A percentile compares a stretch with the other conserved stretches of the same genome.
Conservation (phyloP, 1,284 basidiomycete species). For the Pterulicium gracile region DNA sequence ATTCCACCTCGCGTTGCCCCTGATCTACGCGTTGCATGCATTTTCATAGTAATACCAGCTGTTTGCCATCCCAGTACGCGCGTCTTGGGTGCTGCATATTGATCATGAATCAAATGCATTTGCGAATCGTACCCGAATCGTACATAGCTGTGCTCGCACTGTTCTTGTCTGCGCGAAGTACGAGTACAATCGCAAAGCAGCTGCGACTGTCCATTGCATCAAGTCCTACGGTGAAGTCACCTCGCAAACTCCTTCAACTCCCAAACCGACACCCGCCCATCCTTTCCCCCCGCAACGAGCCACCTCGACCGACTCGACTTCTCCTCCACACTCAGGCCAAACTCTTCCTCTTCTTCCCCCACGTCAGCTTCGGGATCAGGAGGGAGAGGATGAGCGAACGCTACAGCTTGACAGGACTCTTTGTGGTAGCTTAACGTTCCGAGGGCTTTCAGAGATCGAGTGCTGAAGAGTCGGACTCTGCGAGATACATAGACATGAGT, state of each 20-base stretch:
- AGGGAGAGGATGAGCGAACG: slow-evolving; percentile 40
- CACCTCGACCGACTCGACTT: slow-evolving; percentile 31
- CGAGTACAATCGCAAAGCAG: no score
- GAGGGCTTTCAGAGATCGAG: slow-evolving; percentile 64
- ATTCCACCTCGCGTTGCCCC: no score
- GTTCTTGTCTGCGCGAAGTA: no score
- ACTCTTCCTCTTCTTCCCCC: slow-evolving; percentile 38
- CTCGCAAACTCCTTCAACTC: slow-evolving; percentile 58
- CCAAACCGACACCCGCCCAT: slow-evolving; percentile 73
- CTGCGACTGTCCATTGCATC: no score
- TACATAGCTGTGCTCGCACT: no score
- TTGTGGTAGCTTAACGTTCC: slow-evolving; percentile 77
- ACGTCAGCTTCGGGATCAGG: slow-evolving; percentile 41
- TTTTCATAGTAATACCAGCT: no score
- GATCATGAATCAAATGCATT: no score
- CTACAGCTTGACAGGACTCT: slow-evolving; percentile 55
- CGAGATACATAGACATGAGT: not conserved
- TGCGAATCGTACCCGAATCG: no score
- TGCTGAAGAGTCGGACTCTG: slow-evolving; percentile 73
- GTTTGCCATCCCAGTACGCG: no score
- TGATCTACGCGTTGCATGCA: no score
- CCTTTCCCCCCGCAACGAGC: slow-evolving; percentile 67
- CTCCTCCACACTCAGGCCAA: slow-evolving; percentile 22
- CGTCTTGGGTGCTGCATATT: no score
- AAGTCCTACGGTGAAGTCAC: slow-evolving; percentile 8